Conservation (phyloP, 495 filamentous ascomycete genomes). For the Hyaloscypha variabilis region DNA sequence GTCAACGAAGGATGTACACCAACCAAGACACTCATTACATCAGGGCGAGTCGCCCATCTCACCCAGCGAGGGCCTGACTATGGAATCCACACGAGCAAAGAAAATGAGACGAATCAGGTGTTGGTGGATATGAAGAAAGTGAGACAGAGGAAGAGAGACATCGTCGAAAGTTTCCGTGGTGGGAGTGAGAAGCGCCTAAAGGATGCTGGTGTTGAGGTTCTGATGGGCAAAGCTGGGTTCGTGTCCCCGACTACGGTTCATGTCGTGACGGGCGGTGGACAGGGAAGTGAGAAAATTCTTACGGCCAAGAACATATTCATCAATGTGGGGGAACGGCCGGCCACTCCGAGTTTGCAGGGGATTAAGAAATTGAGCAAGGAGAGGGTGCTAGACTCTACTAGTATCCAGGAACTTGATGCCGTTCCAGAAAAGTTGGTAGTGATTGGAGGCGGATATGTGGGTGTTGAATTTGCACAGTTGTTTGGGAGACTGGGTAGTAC, state of each 20-base stretch:
- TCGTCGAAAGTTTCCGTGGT: slow-evolving; percentile 49
- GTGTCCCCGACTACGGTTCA: no score
- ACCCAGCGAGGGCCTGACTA: slow-evolving; percentile 44
- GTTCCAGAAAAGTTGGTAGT: slow-evolving; percentile 52
- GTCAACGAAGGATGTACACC: slow-evolving; percentile 59
- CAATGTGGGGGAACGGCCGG: slow-evolving; percentile 48
- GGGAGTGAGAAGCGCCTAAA: slow-evolving; percentile 43
- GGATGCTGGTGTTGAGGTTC: slow-evolving; percentile 45
- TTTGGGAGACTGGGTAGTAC: slow-evolving; percentile 46
- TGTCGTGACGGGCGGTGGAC: no score
- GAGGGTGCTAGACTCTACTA: slow-evolving; percentile 49
- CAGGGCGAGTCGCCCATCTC: slow-evolving; percentile 48
- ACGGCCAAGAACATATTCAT: slow-evolving; percentile 47
- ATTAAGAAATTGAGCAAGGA: slow-evolving; percentile 34
- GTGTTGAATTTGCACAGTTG: slow-evolving; percentile 54
- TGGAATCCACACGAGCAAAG: slow-evolving; percentile 36
- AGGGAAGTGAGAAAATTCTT: slow-evolving; percentile 31
- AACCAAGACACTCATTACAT: slow-evolving; percentile 55
- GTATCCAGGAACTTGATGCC: slow-evolving; percentile 44
- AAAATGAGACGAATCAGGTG: slow-evolving; percentile 24
- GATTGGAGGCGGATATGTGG: slow-evolving; percentile 52
- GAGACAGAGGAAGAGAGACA: slow-evolving; percentile 53
- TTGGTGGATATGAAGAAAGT: slow-evolving; percentile 48
- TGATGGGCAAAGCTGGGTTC: slow-evolving; percentile 47
- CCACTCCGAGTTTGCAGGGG: slow-evolving; percentile 37